A percentile compares a stretch with the other conserved stretches of the same genome.
These are phyloP conservation scores for Striga asiatica DNA, from an alignment of 257 asterid species.

Conservation along the genomic window DNA sequence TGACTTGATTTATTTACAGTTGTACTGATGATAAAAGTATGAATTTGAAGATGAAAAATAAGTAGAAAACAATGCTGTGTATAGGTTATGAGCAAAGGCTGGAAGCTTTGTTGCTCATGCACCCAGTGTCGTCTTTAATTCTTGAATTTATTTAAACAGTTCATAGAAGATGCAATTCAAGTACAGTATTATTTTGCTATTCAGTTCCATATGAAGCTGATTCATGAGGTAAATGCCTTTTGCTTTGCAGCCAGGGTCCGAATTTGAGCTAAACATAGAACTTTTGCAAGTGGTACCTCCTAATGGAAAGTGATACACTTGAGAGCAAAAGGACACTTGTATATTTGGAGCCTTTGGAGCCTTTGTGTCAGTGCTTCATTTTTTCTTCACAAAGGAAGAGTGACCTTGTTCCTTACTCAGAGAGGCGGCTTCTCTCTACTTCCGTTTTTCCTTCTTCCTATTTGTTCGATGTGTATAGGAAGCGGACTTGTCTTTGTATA, in stretches of 20 bases:
- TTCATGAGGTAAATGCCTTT: conserved; percentile 7
- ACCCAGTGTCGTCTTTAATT: not conserved
- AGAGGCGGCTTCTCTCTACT: too few relatives aligned
- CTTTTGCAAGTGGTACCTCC: conserved; percentile 55
- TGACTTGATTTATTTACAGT: too few relatives aligned
- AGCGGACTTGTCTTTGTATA: not conserved
- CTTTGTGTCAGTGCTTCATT: not conserved
- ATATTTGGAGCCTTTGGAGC: conserved; percentile 13
- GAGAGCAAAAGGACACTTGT: conserved; percentile 9
- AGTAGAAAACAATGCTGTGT: too few relatives aligned
- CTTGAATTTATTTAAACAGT: not conserved
- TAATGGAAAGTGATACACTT: conserved; percentile 24
- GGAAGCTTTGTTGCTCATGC: not conserved
- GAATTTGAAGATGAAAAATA: too few relatives aligned
- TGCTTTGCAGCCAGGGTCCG: conserved; percentile 67
- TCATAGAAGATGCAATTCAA: not conserved
- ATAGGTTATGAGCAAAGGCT: too few relatives aligned
- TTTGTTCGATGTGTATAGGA: not conserved
- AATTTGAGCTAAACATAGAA: conserved; percentile 78
- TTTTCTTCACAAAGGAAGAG: not conserved
- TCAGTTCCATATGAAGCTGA: not conserved
- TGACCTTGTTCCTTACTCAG: not conserved
- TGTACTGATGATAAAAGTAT: too few relatives aligned
- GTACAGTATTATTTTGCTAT: not conserved
- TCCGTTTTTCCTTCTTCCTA: not conserved